Percentiles rank a stretch among this genome's conserved stretches.
Evolutionary conservation across 1,284 basidiomycete genomes (phyloP).

Genomic region (Mycena citricolor): DNA sequence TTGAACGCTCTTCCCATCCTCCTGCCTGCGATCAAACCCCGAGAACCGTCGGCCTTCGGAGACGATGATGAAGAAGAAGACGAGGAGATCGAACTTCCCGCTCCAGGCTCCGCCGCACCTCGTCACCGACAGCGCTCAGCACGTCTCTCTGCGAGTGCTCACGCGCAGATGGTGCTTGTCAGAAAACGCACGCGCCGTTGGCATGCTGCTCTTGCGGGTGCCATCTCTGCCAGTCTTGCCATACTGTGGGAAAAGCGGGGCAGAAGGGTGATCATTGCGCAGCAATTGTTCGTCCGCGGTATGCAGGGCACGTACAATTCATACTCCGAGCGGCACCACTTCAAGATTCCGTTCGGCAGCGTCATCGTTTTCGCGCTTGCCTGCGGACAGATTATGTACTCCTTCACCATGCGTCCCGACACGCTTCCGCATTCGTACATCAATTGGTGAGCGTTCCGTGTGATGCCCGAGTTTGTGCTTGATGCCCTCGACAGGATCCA

Average conservation of each 20-base stretch:
- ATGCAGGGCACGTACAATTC: slow-evolving; percentile 84
- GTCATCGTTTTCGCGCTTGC: slow-evolving; percentile 82
- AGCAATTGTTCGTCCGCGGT: slow-evolving; percentile 90
- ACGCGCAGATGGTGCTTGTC: slow-evolving; percentile 62
- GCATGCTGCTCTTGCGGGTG: slow-evolving; percentile 89
- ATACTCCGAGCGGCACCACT: slow-evolving; percentile 61
- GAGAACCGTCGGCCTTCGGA: slow-evolving; percentile 38
- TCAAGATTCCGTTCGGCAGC: slow-evolving; percentile 83
- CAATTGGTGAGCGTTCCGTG: slow-evolving; percentile 54
- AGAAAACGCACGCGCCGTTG: slow-evolving; percentile 72
- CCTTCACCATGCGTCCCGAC: slow-evolving; percentile 79
- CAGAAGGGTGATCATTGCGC: slow-evolving; percentile 75
- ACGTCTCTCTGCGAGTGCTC: slow-evolving; percentile 59
- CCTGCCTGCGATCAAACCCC: slow-evolving; percentile 50
- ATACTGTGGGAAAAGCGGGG: slow-evolving; percentile 80
- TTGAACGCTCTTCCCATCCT: slow-evolving; percentile 83
- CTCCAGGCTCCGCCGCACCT: slow-evolving; percentile 1
- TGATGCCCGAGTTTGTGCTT: slow-evolving; percentile 22
- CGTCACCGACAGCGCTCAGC: slow-evolving; percentile 34
- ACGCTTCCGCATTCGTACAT: slow-evolving; percentile 79
- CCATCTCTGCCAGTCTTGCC: slow-evolving; percentile 78
- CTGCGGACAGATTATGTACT: slow-evolving; percentile 88
- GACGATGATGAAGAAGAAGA: slow-evolving; percentile 32
- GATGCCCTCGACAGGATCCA: slow-evolving; percentile 49
- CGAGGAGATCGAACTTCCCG: slow-evolving; percentile 17